Percentiles rank a stretch among this genome's conserved stretches.
These are phyloP conservation scores for Coffea humblotiana DNA, from an alignment of 305 asterid genomes.

Conservation along the genomic window DNA sequence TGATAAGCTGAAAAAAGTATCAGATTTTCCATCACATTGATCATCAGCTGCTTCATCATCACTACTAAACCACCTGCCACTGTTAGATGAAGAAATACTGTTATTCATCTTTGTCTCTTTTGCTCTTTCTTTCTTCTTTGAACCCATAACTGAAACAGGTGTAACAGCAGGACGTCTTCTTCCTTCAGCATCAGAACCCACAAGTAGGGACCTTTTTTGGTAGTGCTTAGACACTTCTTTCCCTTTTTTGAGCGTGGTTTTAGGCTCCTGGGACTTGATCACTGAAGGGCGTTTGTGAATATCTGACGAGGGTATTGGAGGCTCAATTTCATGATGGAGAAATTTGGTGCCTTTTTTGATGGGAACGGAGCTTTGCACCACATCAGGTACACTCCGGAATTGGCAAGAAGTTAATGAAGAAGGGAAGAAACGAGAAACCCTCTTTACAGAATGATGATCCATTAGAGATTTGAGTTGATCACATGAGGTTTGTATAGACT, in stretches of 20 bases:
- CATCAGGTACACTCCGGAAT: slow-evolving; percentile 40
- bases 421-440: slow-evolving; percentile 52
- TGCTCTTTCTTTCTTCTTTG: not conserved
- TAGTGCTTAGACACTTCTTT: not conserved
- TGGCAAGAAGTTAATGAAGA: slow-evolving; percentile 64
- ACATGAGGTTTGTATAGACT: not conserved
- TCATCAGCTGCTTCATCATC: slow-evolving; percentile 27
- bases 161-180: slow-evolving; percentile 18
- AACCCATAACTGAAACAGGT: not conserved
- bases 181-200: slow-evolving; percentile 10
- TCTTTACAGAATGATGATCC: slow-evolving; percentile 49
- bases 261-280: slow-evolving; percentile 17
- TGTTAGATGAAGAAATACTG: slow-evolving; percentile 42
- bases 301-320: slow-evolving; percentile 11
- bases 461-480: slow-evolving; percentile 18
- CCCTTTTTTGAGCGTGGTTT: slow-evolving; percentile 6
- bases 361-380: slow-evolving; percentile 41
- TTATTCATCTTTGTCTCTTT: slow-evolving; percentile 3
- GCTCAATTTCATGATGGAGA: slow-evolving; percentile 10
- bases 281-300: not conserved
- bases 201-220: not conserved
- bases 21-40: slow-evolving; percentile 28
- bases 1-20: slow-evolving; percentile 49
- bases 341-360: slow-evolving; percentile 22
- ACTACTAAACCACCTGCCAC: slow-evolving; percentile 55